Evolutionary conservation across 2,329 filamentous ascomycete species (phyloP).

Genomic region (Bipolaris victoriae): DNA sequence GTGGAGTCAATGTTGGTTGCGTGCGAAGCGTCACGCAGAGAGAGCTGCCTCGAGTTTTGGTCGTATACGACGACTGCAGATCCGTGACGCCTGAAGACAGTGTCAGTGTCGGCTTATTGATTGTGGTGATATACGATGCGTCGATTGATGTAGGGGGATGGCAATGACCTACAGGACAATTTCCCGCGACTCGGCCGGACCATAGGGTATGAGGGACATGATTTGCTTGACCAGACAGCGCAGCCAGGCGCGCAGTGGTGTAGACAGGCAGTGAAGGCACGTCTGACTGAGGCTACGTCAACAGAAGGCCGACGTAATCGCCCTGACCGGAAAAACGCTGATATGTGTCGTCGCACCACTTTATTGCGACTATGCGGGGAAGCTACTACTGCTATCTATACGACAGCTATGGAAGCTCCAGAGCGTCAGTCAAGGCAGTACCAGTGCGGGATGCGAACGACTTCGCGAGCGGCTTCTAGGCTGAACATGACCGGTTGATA

Average conservation of each 20-base stretch:
- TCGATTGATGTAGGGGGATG: background rate
- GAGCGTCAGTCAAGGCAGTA: constrained; percentile 21
- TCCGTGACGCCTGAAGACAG: constrained; percentile 74
- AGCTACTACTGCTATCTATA: constrained; percentile 10
- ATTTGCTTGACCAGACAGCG: constrained; percentile 30
- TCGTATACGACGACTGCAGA: constrained; percentile 94
- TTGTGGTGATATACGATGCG: background rate
- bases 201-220: constrained; percentile 79
- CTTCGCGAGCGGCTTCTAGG: constrained; percentile 17
- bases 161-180: constrained; percentile 73
- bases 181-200: constrained; percentile 73
- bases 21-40: constrained; percentile 70
- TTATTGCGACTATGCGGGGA: constrained; percentile 28
- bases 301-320: constrained; percentile 9
- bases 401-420: background rate
- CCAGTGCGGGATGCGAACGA: constrained; percentile 17
- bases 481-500: constrained; percentile 21
- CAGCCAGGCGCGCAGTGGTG: constrained; percentile 10
- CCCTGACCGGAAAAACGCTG: constrained; percentile 1
- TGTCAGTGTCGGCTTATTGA: constrained; percentile 19
- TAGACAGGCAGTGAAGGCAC: background rate
- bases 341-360: constrained; percentile 13
- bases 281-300: constrained; percentile 2
- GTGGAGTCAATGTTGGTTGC: constrained; percentile 62
- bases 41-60: constrained; percentile 80